Percentiles rank a stretch among this genome's conserved stretches.
Evolutionary conservation across 108 stramenopile species (phyloP).

Genomic region (Nannochloropsis oceanica): DNA sequence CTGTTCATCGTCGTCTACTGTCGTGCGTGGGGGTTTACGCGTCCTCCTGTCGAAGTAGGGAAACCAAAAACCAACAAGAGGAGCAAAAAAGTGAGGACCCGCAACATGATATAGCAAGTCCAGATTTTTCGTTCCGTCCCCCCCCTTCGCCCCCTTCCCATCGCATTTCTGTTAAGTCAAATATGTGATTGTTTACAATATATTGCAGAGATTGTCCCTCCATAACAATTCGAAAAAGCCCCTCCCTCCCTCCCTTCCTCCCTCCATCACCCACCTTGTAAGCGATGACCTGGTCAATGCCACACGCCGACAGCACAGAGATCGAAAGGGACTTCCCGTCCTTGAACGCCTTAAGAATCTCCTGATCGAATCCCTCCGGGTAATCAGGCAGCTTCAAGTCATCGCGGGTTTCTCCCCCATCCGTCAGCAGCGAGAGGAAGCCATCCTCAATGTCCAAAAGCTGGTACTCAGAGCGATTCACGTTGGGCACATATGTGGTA

Average conservation of each 20-base stretch:
- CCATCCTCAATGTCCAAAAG: slow-evolving; percentile 93
- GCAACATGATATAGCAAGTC: too few species aligned
- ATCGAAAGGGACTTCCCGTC: slow-evolving; percentile 51
- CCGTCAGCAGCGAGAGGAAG: slow-evolving; percentile 58
- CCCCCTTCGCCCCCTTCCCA: too few species aligned
- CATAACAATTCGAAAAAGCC: too few species aligned
- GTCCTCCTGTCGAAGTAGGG: too few species aligned
- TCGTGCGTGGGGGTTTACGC: too few species aligned
- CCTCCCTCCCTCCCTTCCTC: neutral
- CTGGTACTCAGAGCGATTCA: slow-evolving; percentile 84
- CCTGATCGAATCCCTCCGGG: slow-evolving; percentile 73
- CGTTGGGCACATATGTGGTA: slow-evolving; percentile 90
- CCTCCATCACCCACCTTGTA: slow-evolving; percentile 13
- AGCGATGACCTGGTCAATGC: slow-evolving; percentile 39
- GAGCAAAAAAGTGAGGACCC: too few species aligned
- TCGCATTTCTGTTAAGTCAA: too few species aligned
- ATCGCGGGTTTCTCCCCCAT: slow-evolving; percentile 90
- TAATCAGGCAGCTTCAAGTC: slow-evolving; percentile 80
- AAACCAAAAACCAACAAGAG: too few species aligned
- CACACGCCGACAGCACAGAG: slow-evolving; percentile 41
- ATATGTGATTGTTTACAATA: too few species aligned
- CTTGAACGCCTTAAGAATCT: slow-evolving; percentile 79
- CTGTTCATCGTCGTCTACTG: too few species aligned
- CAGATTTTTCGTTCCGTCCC: too few species aligned
- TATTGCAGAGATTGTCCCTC: too few species aligned